phyloP scores from a whole-genome alignment of 1,139 yeast genomes.

The Suhomyces bolitotheri region DNA sequence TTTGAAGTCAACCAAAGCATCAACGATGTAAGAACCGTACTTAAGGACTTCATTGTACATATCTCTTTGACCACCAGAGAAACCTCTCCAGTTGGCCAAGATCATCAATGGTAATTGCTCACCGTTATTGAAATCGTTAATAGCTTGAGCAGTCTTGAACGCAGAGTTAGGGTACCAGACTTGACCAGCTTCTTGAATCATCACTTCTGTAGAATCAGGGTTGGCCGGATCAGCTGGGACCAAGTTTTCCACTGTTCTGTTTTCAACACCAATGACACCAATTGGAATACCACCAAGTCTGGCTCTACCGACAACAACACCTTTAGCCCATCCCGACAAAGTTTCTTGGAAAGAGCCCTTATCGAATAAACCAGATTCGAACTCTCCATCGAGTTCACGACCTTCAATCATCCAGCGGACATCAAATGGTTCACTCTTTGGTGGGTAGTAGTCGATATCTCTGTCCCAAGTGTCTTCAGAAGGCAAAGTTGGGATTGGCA shows the following conservation, averaged over 20 bases:
- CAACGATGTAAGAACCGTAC: slow-evolving; percentile 95
- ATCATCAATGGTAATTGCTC: slow-evolving; percentile 97
- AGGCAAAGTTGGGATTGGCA: slow-evolving; percentile 89
- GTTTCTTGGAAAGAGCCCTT: slow-evolving; percentile 94
- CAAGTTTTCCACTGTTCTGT: slow-evolving; percentile 83
- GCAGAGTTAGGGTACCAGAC: slow-evolving; percentile 99
- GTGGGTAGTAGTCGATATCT: slow-evolving; percentile 79
- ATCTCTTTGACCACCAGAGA: slow-evolving; percentile 99
- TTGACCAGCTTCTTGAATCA: slow-evolving; percentile 96
- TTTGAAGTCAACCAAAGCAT: slow-evolving; percentile 91
- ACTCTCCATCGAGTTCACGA: slow-evolving; percentile 63
- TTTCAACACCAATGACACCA: slow-evolving; percentile 97
- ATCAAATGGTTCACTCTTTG: slow-evolving; percentile 74
- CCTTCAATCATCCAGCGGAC: slow-evolving; percentile 96
- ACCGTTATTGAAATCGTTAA: slow-evolving; percentile 95
- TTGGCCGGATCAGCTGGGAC: slow-evolving; percentile 98
- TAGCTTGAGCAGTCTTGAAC: slow-evolving; percentile 98
- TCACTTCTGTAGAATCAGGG: slow-evolving; percentile 85
- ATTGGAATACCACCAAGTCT: slow-evolving; percentile 98
- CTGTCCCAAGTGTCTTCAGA: slow-evolving; percentile 90
- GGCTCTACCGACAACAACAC: slow-evolving; percentile 98
- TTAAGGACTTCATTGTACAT: slow-evolving; percentile 98
- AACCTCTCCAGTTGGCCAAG: slow-evolving; percentile 99
- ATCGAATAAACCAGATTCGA: slow-evolving; percentile 87
- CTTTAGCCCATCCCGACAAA: slow-evolving; percentile 97